phyloP scores from a whole-genome alignment of 495 filamentous ascomycete species.

The Symbiotaphrina buchneri region DNA sequence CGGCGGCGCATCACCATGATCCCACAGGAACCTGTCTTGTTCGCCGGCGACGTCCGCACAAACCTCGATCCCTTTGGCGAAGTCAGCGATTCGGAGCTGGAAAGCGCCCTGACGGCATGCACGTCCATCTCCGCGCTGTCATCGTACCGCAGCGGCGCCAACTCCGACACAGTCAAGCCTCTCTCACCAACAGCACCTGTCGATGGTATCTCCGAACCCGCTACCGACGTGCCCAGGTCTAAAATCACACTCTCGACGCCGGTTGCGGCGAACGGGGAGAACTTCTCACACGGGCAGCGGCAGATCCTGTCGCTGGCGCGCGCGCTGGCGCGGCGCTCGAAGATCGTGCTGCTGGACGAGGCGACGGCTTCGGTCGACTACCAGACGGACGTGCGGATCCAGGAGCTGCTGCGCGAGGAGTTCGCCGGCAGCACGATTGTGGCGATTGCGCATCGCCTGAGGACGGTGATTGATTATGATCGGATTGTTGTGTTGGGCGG shows the following conservation, averaged over 20 bases:
- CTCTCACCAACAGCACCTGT: slow-evolving; percentile 9
- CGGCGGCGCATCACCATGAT: slow-evolving; percentile 33
- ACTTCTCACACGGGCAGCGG: slow-evolving; percentile 36
- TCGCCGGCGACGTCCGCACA: slow-evolving; percentile 28
- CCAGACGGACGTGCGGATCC: slow-evolving; percentile 28
- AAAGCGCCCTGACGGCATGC: slow-evolving; percentile 19
- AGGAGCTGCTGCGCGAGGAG: slow-evolving; percentile 18
- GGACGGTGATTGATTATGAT: slow-evolving; percentile 18
- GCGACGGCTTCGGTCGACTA: slow-evolving; percentile 33
- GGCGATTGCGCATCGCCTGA: slow-evolving; percentile 18
- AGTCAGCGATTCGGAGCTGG: slow-evolving; percentile 21
- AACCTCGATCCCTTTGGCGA: slow-evolving; percentile 29
- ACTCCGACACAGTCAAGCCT: no score
- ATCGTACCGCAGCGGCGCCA: no score
- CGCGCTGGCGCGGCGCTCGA: slow-evolving; percentile 31
- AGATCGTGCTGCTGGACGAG: slow-evolving; percentile 34
- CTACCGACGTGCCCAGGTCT: no score
- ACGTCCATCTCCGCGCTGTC: no score
- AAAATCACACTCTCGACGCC: slow-evolving; percentile 8
- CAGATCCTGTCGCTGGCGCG: slow-evolving; percentile 35
- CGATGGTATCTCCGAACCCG: slow-evolving; percentile 5
- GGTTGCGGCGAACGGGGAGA: slow-evolving; percentile 32
- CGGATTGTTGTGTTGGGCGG: slow-evolving; percentile 15
- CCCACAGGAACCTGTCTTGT: slow-evolving; percentile 37
- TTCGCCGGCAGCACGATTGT: slow-evolving; percentile 17